Evolutionary conservation across 2,329 filamentous ascomycete genomes (phyloP), one percentile per base, ranked within the genome.

Genomic region (Diaporthe ampelina): DNA sequence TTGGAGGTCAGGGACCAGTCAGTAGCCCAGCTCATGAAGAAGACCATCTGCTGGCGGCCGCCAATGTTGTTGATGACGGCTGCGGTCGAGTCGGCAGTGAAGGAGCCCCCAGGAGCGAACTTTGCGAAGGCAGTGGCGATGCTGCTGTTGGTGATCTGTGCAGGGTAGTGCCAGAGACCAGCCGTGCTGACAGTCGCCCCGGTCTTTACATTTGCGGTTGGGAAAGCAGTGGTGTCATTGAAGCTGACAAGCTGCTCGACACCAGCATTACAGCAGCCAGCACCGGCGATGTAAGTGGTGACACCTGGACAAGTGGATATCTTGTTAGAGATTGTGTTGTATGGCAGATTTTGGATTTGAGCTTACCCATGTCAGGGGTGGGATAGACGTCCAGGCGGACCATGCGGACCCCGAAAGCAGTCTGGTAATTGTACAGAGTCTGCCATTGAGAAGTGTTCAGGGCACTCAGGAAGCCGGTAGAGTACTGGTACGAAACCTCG

Each of bases 1-100:
- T 86, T 91, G 77, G 88, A 90, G 3, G 89, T 87, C 19, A 85
- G 77, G 74, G 80, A 82, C 84, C 84, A 85, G 68, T 83, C 82
- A 29, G 82, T 82, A 15, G 83, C 83, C 69, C 89, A 91, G 21
- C 83, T 82, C 70, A 88, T 86, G 82, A 91, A 91, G 83, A 88
- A 91, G 4, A 86, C 90, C 88, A 92, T 90, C 81, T 92, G 89
- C 81, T 91, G 85, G 75, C 90, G 86, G 19, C 85, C 86, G 71
- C 84, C 83, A 76, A 90, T 88, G 73, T 87, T 86, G 79, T 91
- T 91, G 79, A 92, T 90, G 69, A 92, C 89, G 52, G 86, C 90
- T 65, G 90, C 90, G 32, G 86, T 88, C 26, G 84, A 85, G 35
- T 80, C 80, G 17, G 74, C 79, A 2, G 79, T 72, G 75, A 84